Evolutionary conservation across 768 basidiomycete species (phyloP), one percentile per base, ranked within the genome.

Genomic region (Mycena venus): DNA sequence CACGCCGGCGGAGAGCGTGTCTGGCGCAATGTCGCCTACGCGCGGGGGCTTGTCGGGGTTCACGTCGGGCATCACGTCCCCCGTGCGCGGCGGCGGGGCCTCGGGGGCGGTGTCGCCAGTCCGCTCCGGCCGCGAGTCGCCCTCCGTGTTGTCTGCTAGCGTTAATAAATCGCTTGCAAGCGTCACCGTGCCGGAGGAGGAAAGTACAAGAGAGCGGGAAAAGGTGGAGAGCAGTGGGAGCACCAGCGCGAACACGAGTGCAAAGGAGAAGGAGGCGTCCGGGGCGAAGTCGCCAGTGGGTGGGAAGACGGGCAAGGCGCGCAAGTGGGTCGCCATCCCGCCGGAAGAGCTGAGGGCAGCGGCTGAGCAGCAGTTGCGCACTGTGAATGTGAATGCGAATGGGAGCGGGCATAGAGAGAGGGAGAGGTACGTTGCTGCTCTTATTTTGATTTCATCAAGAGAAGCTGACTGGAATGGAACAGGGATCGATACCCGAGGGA

Each of bases 251-350:
- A 27, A 25, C 51, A 53, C 51, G 12, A 53, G 51, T 14, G 25
- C 23, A 14, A 53, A 53, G 12, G 51, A 53, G 10, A 27, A 11
- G n/a, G 2, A 36, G 11, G 58, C 10, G 4, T 38, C n/a, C n/a
- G 58, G 58, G 36, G 55, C 55, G 1, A 56, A 56, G 9, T 56
- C 55, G 14, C 53, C 53, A 2, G 27, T 6, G 7, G 31, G 38
- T 34, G 15, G n/a, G 4, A 40, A 31, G 12, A 2, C 58, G 15
- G 55, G 55, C n/a, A 51, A 51, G 11, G 25, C 58, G 60, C 68
- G 75, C 21, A 90, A 89, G 79, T 90, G 90, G 90, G 85, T 86
- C 3, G 80, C 85, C 34, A 88, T 90, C 53, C 88, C 89, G 1
- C 83, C 88, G 1, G 82, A 85, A 55, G 89, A 90, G 74, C 79